Base-by-base conservation (phyloP, 1,284 basidiomycete species). In the Blastosporella zonata region DNA sequence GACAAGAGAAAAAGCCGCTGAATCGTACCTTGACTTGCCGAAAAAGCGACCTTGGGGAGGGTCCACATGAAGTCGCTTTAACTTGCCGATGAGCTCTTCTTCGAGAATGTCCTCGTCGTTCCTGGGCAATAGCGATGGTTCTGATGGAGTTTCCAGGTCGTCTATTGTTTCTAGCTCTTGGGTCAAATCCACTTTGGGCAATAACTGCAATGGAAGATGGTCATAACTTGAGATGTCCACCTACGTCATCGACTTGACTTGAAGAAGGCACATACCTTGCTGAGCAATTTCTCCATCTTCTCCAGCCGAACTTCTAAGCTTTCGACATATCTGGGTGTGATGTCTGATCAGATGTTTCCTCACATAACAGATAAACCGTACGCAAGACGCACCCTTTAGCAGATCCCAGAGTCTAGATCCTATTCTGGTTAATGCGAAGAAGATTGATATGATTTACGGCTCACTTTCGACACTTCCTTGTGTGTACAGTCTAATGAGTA, bases 281-380 rank as follows among this genome's bases (percentile, higher is more conserved):
- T 72, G 25, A 89, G 64, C 1, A 90, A 67, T 40, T 67, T 73
- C 67, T 90, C 87, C 78, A 90, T 81, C 59, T 84, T 82, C 50
- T 82, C 80, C 17, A 89, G 72, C 5, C 87, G 73, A 31, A 73
- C 77, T 66, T 90, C 87, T 9, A 91, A 70, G 35, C 78, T 79
- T 61, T 89, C 86, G 28, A 90, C 78, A 67, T 87, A 87, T 39
- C 81, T 84, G n/a, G 18, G 17, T 25, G 31, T 20, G 0, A 13
- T 20, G 23, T 23, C 6, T 7, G 29, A 4, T 47, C 25, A 33
- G 23, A 23, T n/a, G 12, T 17, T 15, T 12, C 12, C n/a, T 46
- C 23, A 8, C n/a, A 27, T 12, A 22, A 27, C n/a, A 37, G 20
- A 27, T 4, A 42, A 20, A n/a, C n/a, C n/a, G n/a, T n/a, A n/a